A percentile compares a stretch with the other conserved stretches of the same genome.
These are phyloP conservation scores for Podospora anserina DNA, from an alignment of 495 filamentous ascomycete genomes.

Conservation along the genomic window DNA sequence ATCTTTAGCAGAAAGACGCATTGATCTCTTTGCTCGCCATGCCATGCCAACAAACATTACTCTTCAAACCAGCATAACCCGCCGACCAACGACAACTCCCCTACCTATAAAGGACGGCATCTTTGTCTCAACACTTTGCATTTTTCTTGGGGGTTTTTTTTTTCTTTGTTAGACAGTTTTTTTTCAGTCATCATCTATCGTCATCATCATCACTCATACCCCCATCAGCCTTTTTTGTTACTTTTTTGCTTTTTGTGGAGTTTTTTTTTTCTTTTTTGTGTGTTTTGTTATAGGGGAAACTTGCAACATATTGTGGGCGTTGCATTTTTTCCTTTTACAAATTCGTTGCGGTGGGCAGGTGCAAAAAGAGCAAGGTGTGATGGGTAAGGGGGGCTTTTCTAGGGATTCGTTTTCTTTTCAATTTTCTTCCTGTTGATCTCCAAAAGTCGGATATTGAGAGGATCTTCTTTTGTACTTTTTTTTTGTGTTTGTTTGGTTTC, in stretches of 20 bases:
- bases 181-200: not conserved
- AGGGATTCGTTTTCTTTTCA: not conserved
- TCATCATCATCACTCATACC: not conserved
- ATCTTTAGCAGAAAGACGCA: conserved; percentile 41
- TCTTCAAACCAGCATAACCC: conserved; percentile 16
- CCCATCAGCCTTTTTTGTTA: not conserved
- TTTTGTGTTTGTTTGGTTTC: not conserved
- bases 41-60: not conserved
- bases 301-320: not conserved
- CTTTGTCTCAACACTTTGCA: not conserved
- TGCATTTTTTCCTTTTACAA: not conserved
- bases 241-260: not conserved
- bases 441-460: not conserved
- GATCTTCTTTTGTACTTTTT: not conserved
- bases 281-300: not conserved
- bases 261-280: not conserved
- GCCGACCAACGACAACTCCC: conserved; percentile 24
- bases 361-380: not conserved
- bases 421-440: not conserved
- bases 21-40: not conserved
- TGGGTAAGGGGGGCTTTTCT: not conserved
- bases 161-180: not conserved
- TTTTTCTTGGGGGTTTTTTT: not conserved
- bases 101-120: conserved; percentile 13
- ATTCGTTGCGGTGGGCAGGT: not conserved